These are phyloP conservation scores for Psidium friedrichsthalianum DNA, from an alignment of 345 rosid species.

Conservation along the genomic window DNA sequence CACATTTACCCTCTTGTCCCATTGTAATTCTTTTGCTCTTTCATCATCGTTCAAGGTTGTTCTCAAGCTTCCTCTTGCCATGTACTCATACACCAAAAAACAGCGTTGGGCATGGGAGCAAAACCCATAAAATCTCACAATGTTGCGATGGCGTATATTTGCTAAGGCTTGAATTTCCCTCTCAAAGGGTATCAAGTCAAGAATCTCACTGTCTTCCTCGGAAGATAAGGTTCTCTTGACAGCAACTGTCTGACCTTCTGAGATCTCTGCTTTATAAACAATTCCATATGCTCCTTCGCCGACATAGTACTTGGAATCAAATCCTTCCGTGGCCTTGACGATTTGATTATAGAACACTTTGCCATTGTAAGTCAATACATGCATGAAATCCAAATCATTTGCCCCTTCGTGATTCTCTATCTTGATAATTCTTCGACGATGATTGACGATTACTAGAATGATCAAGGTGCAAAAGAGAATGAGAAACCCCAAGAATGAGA, in stretches of 20 bases:
- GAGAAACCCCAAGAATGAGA: neutral
- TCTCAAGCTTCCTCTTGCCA: neutral
- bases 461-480: neutral
- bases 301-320: neutral
- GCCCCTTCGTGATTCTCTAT: neutral
- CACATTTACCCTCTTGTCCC: neutral
- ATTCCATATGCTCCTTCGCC: neutral
- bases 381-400: neutral
- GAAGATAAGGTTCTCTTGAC: neutral
- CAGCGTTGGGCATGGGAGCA: neutral
- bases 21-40: neutral
- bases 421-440: neutral
- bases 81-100: neutral
- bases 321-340: fast-evolving
- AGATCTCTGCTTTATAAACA: neutral
- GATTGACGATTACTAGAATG: neutral
- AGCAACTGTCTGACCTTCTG: neutral
- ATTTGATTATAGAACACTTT: neutral
- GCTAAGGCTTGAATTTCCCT: neutral
- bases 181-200: neutral
- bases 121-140: neutral
- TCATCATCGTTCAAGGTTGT: neutral
- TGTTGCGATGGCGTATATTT: neutral
- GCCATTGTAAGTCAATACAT: neutral
- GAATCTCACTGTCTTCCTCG: fast-evolving